Conservation (phyloP, 75 land plant species). For the Selaginella moellendorffii region DNA sequence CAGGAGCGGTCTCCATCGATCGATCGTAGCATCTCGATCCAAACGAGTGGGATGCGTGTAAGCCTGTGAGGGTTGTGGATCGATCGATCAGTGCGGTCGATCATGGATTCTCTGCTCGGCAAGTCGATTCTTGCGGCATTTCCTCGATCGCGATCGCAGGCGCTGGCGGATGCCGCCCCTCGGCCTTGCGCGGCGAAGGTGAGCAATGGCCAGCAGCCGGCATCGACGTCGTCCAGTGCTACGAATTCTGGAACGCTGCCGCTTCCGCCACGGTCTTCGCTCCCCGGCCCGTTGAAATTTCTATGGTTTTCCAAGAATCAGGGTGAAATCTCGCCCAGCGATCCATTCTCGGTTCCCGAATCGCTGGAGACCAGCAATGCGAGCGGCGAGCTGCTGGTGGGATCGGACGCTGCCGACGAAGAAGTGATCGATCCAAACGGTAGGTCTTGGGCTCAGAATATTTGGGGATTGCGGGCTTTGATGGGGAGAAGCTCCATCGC, state of each 20-base stretch:
- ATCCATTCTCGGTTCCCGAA: not conserved
- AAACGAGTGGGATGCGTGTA: no score
- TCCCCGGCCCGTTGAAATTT: constrained; percentile 12
- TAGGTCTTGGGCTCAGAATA: not conserved
- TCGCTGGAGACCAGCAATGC: no score
- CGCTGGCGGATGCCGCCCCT: not conserved
- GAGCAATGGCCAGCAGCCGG: not conserved
- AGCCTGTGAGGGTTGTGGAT: no score
- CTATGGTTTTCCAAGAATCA: constrained; percentile 12
- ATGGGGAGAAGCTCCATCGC: not conserved
- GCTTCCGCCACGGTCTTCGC: constrained; percentile 3
- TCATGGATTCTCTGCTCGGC: not conserved
- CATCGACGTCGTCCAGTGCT: not conserved
- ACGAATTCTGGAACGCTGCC: not conserved
- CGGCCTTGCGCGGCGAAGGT: not conserved
- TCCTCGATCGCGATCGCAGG: not conserved
- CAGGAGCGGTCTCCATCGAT: no score
- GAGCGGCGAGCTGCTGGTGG: no score
- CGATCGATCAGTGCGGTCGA: not conserved
- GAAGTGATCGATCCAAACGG: not conserved
- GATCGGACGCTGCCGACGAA: no score
- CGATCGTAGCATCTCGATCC: no score
- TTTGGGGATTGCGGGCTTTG: not conserved
- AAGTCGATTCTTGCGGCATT: not conserved
- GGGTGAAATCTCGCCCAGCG: not conserved